These are phyloP conservation scores for Gentiana dahurica DNA, from an alignment of 257 asterid species.

Conservation along the genomic window DNA sequence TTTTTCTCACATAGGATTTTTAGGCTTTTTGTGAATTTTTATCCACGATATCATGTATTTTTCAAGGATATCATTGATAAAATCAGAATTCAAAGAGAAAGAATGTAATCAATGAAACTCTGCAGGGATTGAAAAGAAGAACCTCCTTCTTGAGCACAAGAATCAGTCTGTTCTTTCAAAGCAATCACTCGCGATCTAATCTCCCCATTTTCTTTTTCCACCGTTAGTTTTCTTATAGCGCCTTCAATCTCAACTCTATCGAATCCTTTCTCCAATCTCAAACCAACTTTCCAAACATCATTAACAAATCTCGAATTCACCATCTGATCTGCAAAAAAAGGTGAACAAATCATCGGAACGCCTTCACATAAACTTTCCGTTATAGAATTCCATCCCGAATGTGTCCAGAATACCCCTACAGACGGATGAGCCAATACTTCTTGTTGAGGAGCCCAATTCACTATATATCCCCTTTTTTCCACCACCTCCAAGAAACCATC, in stretches of 20 bases:
- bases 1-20: no score
- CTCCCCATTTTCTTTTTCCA: constrained; percentile 25
- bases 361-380: constrained; percentile 20
- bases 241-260: no score
- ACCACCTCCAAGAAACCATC: no score
- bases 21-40: no score
- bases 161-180: constrained; percentile 21
- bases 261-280: constrained; percentile 18
- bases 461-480: no score
- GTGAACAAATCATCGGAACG: constrained; percentile 38
- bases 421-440: constrained; percentile 21
- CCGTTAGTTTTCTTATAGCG: constrained; percentile 11
- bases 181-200: constrained; percentile 17
- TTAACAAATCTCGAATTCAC: constrained; percentile 32
- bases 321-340: constrained; percentile 29
- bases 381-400: no score
- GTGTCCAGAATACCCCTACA: constrained; percentile 15
- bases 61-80: no score
- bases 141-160: constrained; percentile 22
- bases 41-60: no score
- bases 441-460: constrained; percentile 5
- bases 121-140: constrained; percentile 21
- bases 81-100: constrained; percentile 9
- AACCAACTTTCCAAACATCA: constrained; percentile 29
- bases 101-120: constrained; percentile 19